Base-by-base conservation (phyloP, 768 basidiomycete genomes). In the Cyathus striatus region DNA sequence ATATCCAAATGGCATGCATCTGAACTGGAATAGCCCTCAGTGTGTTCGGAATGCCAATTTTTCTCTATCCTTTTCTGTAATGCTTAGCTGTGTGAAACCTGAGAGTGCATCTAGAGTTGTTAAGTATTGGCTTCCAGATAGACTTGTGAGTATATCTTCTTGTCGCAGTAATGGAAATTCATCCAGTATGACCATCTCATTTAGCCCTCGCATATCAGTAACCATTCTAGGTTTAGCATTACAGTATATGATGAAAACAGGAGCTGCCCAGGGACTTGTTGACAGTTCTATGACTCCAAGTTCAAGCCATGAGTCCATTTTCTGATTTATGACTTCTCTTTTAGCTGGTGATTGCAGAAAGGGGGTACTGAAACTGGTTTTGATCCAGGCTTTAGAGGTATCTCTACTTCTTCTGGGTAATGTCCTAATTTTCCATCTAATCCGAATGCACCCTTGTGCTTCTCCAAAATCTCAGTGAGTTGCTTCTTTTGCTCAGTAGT, bases 1-100 rank as follows among this genome's bases (percentile, higher is more conserved):
- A 1, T 57, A 54, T 1, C 65, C 63, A 39, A 74, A 73, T 0
- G 69, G 69, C 66, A 73, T 69, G 23, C 65, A 38, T 20, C 43
- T 44, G 49, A 73, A 73, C 27, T 30, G 27, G n/a, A 30, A 30
- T 9, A 30, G 27, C n/a, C 27, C 27, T n/a, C n/a, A n/a, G n/a
- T n/a, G n/a, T n/a, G n/a, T n/a, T n/a, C n/a, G n/a, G n/a, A n/a
- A 30, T 30, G n/a, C n/a, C n/a, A n/a, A n/a, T n/a, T n/a, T n/a
- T n/a, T n/a, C n/a, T n/a, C n/a, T n/a, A n/a, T n/a, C n/a, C 9
- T 30, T 9, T 9, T 9, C 9, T 9, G 27, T n/a, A 30, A 30
- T 30, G n/a, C 27, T 30, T 9, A 30, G 27, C n/a, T 30, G 27
- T 30, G 27, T 30, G n/a, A 30, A 30, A 9, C 27, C 27, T 9